Base-by-base conservation (phyloP, 345 rosid species). In the Erucastrum elatum region DNA sequence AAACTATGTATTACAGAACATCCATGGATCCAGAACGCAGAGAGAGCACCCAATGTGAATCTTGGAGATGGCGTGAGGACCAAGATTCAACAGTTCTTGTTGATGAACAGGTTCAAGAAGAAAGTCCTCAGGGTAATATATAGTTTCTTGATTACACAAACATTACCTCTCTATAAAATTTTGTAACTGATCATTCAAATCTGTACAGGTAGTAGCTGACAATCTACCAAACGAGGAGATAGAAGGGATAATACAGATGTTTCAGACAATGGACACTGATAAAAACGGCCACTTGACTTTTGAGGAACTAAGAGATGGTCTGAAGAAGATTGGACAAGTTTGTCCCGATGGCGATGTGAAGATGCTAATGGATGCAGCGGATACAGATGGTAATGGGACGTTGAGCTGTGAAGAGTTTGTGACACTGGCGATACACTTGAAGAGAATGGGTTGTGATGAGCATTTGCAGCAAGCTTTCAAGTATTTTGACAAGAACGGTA, bases 81-180 rank as follows among this genome's bases (percentile, higher is more conserved):
- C 66, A 95, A 87, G 84, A 92, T 95, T 44, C 88, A 87, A 82
- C 97, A 95, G 26, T 92, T 95, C 87, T 86, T 93, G 6, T 75
- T 95, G 82, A 90, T 91, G 94, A 92, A 88, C 34, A 92, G 89
- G 88, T 95, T 95, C 90, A 92, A 95, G 88, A 92, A 91, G 89
- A 95, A 84, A 82, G 99, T 87, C 75, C 86, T 95, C 5, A 78
- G 93, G 76, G 97, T 90, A 82, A 60, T 68, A 6, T 7, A 56
- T 6, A 25, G 16, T 41, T 60, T 74, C 37, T 46, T 73, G 35
- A 74, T 46, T 68, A 49, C 33, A 27, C 46, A 11, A 34, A 53
- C 60, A 16, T 21, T 15, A 51, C 58, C 12, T 0, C 15, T 77
- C 56, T 33, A 11, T 41, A 46, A 17, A 17, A 17, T 44, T 26